Conservation (phyloP, 164 flowering plant genomes). For the Taxillus chinensis region DNA sequence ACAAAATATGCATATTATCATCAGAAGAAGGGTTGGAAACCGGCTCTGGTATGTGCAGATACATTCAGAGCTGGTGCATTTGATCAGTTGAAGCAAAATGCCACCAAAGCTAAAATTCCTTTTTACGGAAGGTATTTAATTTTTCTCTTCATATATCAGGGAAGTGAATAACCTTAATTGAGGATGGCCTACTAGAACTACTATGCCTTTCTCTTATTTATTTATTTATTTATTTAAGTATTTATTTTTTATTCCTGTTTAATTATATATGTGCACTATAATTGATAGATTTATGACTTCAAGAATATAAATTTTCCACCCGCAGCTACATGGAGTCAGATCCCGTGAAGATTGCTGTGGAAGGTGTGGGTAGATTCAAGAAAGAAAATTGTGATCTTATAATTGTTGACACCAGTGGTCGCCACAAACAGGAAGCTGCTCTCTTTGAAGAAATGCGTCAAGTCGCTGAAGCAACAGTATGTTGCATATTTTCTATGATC, state of each 20-base stretch:
- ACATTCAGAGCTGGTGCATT: conserved; percentile 99
- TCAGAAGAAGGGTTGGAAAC: conserved; percentile 94
- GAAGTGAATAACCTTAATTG: no score
- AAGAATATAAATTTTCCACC: conserved; percentile 8
- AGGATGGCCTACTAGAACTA: no score
- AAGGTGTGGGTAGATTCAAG: conserved; percentile 90
- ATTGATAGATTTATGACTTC: not conserved
- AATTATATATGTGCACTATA: no score
- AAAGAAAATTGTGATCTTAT: conserved; percentile 95
- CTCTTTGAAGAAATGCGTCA: conserved; percentile 99
- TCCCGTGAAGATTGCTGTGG: conserved; percentile 91
- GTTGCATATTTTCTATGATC: not conserved
- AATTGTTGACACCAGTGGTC: conserved; percentile 96
- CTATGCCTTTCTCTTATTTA: no score
- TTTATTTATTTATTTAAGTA: no score
- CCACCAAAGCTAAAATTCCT: conserved; percentile 99
- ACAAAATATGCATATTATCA: conserved; percentile 92
- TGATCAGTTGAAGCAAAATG: conserved; percentile 98
- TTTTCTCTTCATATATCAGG: no score
- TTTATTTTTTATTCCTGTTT: no score
- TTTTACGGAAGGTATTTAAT: conserved; percentile 76
- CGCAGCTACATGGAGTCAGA: conserved; percentile 92
- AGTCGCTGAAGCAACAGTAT: conserved; percentile 93
- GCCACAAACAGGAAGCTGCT: conserved; percentile 95
- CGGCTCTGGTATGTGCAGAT: conserved; percentile 95